Base-by-base conservation (phyloP, 345 rosid genomes). In the Arabis hirsuta region DNA sequence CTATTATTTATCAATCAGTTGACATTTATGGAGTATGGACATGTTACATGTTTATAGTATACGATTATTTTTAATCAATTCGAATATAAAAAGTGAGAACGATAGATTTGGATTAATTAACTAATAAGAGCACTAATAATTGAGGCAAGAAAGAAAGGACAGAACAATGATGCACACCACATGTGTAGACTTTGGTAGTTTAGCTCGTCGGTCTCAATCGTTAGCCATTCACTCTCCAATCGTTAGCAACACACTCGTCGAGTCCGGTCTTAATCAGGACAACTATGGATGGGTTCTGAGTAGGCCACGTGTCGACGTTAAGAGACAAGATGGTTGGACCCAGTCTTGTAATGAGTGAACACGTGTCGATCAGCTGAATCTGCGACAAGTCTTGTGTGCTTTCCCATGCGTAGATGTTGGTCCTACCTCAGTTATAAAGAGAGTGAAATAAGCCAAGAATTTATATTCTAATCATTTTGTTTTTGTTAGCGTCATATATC, bases 341-440 rank as follows among this genome's bases (percentile, higher is more conserved):
- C 24, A 9, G 41, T 9, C 16, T 48, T 39, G 77, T 34, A 29
- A 57, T 65, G 60, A 56, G 66, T 73, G 36, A 7, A 65, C 32
- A 65, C 72, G 77, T 73, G 77, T 65, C 59, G 77, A 3, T 8
- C 31, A 55, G 8, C 1, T 63, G 43, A 56, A 39, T 34, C 2
- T 56, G 59, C 59, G 72, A 73, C 77, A 73, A 29, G 65, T 73
- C 77, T 48, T 56, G 39, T 73, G 31, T 56, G 65, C 53, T 65
- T 65, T 19, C 66, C 71, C 72, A 65, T 67, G 66, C 77, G 77
- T 65, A 19, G 63, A 46, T 73, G 32, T 36, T 65, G 29, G 1
- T 47, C 71, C 71, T 19, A 73, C 65, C 50, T 47, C 63, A 32
- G 62, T 57, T 72, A 53, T 45, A 13, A 53, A 27, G 22, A 60